phyloP scores from a whole-genome alignment of 768 basidiomycete species.

The Boletus sensibilis region DNA sequence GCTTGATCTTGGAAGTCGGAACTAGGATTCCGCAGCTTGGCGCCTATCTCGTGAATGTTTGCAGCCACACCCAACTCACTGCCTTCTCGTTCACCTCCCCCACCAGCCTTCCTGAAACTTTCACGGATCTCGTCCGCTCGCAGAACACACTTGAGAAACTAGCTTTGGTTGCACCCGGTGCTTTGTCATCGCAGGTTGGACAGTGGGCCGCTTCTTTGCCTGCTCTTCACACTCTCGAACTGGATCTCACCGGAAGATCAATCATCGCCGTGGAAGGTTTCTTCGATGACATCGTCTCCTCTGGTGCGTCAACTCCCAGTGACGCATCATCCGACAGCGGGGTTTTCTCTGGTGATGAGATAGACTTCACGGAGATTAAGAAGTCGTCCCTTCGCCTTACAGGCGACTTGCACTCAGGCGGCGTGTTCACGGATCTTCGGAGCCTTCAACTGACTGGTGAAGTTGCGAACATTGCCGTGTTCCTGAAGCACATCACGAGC shows the following conservation, averaged over 20 bases:
- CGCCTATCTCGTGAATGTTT: conserved; percentile 62
- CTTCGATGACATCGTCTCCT: conserved; percentile 67
- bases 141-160: conserved; percentile 63
- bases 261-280: conserved; percentile 75
- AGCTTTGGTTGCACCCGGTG: conserved; percentile 70
- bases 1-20: conserved; percentile 60
- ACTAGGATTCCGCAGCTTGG: conserved; percentile 57
- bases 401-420: conserved; percentile 54
- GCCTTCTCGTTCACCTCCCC: conserved; percentile 70
- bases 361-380: conserved; percentile 73
- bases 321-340: conserved; percentile 74
- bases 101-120: conserved; percentile 66
- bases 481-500: conserved; percentile 66
- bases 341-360: conserved; percentile 73
- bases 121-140: conserved; percentile 61
- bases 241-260: conserved; percentile 70
- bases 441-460: conserved; percentile 70
- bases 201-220: conserved; percentile 70
- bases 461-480: conserved; percentile 65
- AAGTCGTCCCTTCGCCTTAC: conserved; percentile 67
- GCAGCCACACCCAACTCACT: conserved; percentile 60
- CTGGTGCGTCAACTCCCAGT: conserved; percentile 69
- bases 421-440: conserved; percentile 56
- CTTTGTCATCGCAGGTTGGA: conserved; percentile 66
- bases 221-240: conserved; percentile 57